phyloP scores from a whole-genome alignment of 192 early-diverging fungal species.

The Coemansia sp. region DNA sequence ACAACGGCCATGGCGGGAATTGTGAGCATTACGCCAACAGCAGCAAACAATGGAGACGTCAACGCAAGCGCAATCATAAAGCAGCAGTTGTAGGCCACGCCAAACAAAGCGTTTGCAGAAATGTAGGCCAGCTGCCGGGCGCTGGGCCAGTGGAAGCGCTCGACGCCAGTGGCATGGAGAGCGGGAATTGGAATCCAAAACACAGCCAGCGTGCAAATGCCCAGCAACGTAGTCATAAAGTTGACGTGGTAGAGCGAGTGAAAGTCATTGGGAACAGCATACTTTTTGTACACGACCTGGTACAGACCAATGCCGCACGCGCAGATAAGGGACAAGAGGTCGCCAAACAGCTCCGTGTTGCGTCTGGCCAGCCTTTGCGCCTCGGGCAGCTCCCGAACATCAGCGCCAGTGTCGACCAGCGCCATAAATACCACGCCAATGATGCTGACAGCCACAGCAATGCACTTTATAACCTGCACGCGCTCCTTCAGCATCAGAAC shows the following conservation, averaged over 20 bases:
- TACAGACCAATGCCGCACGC: slow-evolving; percentile 73
- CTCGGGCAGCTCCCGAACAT: slow-evolving; percentile 1
- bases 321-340: slow-evolving; percentile 58
- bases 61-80: slow-evolving; percentile 75
- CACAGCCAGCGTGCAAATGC: slow-evolving; percentile 59
- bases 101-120: slow-evolving; percentile 61
- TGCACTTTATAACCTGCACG: slow-evolving; percentile 56
- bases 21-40: slow-evolving; percentile 77
- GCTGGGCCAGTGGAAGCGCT: slow-evolving; percentile 65
- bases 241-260: slow-evolving; percentile 72
- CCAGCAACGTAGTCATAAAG: slow-evolving; percentile 66
- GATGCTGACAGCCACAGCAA: slow-evolving; percentile 62
- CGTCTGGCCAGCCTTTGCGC: neutral
- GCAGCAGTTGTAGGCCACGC: slow-evolving; percentile 70
- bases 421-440: slow-evolving; percentile 67
- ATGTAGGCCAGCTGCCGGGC: slow-evolving; percentile 53
- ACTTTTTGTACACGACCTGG: slow-evolving; percentile 77
- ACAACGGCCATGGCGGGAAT: slow-evolving; percentile 65
- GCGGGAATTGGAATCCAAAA: slow-evolving; percentile 73
- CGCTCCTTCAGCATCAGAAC: slow-evolving; percentile 64
- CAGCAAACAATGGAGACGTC: slow-evolving; percentile 66
- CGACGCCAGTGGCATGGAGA: slow-evolving; percentile 57
- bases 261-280: slow-evolving; percentile 52
- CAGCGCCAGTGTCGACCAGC: slow-evolving; percentile 29
- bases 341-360: slow-evolving; percentile 49